Base-by-base conservation (phyloP, 2,329 filamentous ascomycete species). In the Colletotrichum sp. region DNA sequence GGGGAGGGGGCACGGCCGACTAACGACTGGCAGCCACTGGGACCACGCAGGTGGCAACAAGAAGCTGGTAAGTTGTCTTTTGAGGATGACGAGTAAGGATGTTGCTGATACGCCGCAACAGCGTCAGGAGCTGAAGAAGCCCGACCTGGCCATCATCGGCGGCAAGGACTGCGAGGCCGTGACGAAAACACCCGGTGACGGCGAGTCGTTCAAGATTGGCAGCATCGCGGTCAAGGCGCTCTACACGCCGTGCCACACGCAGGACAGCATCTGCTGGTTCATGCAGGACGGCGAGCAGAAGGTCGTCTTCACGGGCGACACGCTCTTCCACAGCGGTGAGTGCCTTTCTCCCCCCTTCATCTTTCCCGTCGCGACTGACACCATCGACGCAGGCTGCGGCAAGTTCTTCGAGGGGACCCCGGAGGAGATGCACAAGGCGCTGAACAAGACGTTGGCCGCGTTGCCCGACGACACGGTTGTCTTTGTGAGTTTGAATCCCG, bases 161-260 rank as follows among this genome's bases (percentile, higher is more conserved):
- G 97, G 97, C 78, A 95, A 93, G 82, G 91, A 98, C 82, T 98
- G 96, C 84, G 90, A 94, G 77, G 91, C 91, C 28, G 96, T 98
- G 62, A 96, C 93, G 28, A 89, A 89, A 79, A 97, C 94, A 0
- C 96, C 96, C 0, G 85, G 87, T 4, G 91, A 98, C 83, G 92
- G 93, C 52, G 92, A 95, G 78, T 91, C 89, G 5, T 98, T 98
- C 88, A 93, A 91, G 77, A 92, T 99, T 77, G 97, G 97, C 71
- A 90, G 90, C 79, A 97, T 99, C 83, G 90, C 91, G 16, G 94
- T 98, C 73, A 96, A 91, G 82, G 94, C 95, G 28, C 88, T 98
- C n/a, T 94, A 98, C 85, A 99, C 97, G 15, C 97, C 97, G 3
- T 99, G 97, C 84, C 97, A 99, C 84, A 99, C 97, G 2, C 96